Conservation (phyloP, 2,329 filamentous ascomycete species). For the Macrophomina pseudophaseolina region DNA sequence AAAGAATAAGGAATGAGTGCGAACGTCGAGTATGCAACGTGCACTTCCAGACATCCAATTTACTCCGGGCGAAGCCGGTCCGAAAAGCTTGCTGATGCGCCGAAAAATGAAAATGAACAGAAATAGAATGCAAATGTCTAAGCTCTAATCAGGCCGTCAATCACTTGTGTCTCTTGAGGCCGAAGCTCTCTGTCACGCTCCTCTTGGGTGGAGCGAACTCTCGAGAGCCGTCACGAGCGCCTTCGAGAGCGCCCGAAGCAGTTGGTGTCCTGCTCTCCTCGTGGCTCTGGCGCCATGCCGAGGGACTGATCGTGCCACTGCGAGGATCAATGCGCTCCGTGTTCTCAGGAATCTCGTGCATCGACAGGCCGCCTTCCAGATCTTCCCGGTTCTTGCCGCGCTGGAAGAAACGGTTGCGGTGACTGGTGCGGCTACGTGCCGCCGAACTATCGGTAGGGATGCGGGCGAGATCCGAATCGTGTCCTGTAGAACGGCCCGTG, state of each 20-base stretch:
- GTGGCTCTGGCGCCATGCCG: constrained; percentile 33
- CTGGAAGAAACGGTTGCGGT: constrained; percentile 67
- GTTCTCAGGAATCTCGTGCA: constrained; percentile 35
- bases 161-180: neutral
- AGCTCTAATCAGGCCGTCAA: constrained; percentile 12
- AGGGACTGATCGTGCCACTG: constrained; percentile 39
- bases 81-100: constrained; percentile 1
- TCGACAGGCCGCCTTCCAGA: constrained; percentile 44
- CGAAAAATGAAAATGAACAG: neutral
- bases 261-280: constrained; percentile 16
- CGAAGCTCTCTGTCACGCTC: neutral
- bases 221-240: neutral
- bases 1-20: neutral
- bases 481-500: constrained; percentile 40
- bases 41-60: neutral
- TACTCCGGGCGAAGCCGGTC: constrained; percentile 12
- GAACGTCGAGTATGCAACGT: neutral
- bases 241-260: constrained; percentile 12
- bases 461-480: constrained; percentile 37
- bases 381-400: constrained; percentile 43
- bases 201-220: constrained; percentile 1
- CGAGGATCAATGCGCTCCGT: constrained; percentile 43
- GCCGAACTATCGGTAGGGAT: constrained; percentile 42
- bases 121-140: constrained; percentile 12
- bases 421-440: constrained; percentile 48